Percentiles rank a stretch among this genome's conserved stretches.
phyloP scores from a whole-genome alignment of 169 alveolate species.

The Plasmodium relictum region DNA sequence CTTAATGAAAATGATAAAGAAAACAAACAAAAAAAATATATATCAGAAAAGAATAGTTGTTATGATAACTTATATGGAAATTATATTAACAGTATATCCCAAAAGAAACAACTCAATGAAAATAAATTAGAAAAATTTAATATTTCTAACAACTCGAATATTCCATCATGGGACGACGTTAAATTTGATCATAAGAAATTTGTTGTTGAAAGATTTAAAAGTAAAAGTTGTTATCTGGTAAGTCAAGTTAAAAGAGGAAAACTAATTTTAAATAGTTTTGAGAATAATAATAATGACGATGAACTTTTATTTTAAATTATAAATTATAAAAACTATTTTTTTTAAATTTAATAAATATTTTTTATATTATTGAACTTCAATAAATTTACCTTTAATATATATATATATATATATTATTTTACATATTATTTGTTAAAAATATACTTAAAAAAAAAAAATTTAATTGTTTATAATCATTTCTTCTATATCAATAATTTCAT shows the following conservation, averaged over 20 bases:
- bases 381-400: background rate
- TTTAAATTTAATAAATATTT: background rate
- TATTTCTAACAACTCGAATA: background rate
- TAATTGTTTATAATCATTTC: background rate
- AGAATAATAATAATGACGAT: constrained; percentile 55
- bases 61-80: no score
- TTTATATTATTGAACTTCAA: background rate
- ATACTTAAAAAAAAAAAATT: background rate
- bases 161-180: constrained; percentile 73
- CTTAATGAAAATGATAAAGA: background rate
- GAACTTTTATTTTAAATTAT: constrained; percentile 37
- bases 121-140: background rate
- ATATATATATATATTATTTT: background rate
- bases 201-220: constrained; percentile 61
- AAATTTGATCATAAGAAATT: constrained; percentile 53
- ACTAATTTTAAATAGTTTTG: constrained; percentile 55
- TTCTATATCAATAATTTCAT: constrained; percentile 62
- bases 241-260: constrained; percentile 72
- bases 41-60: background rate
- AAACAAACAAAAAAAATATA: background rate
- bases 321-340: background rate
- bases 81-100: no score
- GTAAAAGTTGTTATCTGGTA: constrained; percentile 44
- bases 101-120: constrained; percentile 10
- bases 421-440: background rate